Evolutionary conservation across 2,329 filamentous ascomycete species (phyloP).

Genomic region (Trichophyton rubrum): DNA sequence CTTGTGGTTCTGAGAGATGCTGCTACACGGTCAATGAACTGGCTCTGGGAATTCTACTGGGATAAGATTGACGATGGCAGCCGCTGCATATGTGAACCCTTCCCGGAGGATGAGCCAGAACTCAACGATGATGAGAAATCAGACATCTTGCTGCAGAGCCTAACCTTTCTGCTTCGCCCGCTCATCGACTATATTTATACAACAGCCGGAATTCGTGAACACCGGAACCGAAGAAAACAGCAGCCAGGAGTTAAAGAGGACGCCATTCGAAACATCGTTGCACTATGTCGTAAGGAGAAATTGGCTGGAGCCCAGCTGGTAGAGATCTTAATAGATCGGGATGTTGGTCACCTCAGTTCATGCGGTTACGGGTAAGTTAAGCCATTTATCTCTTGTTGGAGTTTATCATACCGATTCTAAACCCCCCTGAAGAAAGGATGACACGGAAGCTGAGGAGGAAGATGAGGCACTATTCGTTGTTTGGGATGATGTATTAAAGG

Average conservation of each 20-base stretch:
- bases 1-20: slow-evolving; percentile 60
- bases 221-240: no score
- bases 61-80: slow-evolving; percentile 30
- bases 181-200: background rate
- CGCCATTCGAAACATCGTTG: background rate
- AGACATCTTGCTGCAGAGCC: background rate
- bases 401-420: background rate
- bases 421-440: background rate
- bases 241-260: background rate
- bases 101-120: background rate
- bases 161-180: background rate
- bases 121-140: background rate
- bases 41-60: slow-evolving; percentile 92
- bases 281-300: background rate
- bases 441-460: background rate
- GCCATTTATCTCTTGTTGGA: background rate
- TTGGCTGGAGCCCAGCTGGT: background rate
- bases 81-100: background rate
- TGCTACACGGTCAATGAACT: slow-evolving; percentile 57
- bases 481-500: slow-evolving; percentile 28
- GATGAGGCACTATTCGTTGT: slow-evolving; percentile 16
- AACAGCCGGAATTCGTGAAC: no score
- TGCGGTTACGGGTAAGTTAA: background rate
- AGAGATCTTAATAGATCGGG: background rate
- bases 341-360: background rate